Conservation (phyloP, 345 rosid genomes). For the Dipteronia dyeriana region DNA sequence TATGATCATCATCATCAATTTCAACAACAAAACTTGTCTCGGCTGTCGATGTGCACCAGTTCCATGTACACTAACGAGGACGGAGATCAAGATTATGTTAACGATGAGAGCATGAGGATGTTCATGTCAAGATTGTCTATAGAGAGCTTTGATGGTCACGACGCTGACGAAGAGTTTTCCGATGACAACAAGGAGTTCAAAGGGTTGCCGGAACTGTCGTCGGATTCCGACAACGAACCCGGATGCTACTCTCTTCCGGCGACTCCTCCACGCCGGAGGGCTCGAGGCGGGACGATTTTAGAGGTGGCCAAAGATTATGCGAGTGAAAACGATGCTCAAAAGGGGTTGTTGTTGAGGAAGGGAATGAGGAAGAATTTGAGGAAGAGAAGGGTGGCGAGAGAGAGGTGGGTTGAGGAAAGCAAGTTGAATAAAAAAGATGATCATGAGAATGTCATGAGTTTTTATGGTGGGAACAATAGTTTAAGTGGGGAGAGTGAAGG, state of each 20-base stretch:
- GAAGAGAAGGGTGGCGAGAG: conserved; percentile 30
- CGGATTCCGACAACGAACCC: conserved; percentile 63
- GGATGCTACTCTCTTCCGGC: conserved; percentile 64
- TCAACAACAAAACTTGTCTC: conserved; percentile 48
- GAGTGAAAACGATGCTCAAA: conserved; percentile 69
- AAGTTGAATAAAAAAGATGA: conserved; percentile 24
- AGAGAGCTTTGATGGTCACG: conserved; percentile 68
- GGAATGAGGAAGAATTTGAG: conserved; percentile 38
- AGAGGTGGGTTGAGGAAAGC: conserved; percentile 19
- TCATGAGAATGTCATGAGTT: not conserved
- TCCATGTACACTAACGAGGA: conserved; percentile 55
- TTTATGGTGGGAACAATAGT: conserved; percentile 28
- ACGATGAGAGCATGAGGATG: conserved; percentile 32
- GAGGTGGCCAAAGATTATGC: conserved; percentile 58
- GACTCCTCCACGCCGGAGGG: conserved; percentile 47
- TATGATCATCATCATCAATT: conserved; percentile 37
- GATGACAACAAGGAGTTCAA: conserved; percentile 36
- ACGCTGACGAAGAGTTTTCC: conserved; percentile 76
- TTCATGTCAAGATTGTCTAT: conserved; percentile 52
- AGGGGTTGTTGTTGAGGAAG: conserved; percentile 18
- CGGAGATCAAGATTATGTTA: conserved; percentile 25
- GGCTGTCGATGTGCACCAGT: conserved; percentile 72
- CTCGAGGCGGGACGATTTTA: not conserved
- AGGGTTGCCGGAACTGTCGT: conserved; percentile 34
- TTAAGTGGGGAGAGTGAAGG: conserved; percentile 63